Evolutionary conservation across 805 yeast species (phyloP), one percentile per base, ranked within the genome.

Genomic region (Starmera dryadoides): DNA sequence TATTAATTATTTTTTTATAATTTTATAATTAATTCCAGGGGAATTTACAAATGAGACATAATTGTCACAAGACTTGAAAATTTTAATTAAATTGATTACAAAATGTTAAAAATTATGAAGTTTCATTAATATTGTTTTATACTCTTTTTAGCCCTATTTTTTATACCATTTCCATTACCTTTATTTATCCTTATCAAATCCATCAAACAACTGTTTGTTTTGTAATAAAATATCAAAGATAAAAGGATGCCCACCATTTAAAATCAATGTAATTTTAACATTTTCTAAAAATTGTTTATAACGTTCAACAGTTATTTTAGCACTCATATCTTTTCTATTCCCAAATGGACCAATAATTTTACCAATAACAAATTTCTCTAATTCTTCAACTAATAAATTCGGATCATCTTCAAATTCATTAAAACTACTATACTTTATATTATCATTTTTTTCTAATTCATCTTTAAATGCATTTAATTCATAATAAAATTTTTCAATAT

Each of bases 241-340:
- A 38, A 72, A 73, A 2, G 80, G 64, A 47, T 77, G 72, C 1
- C 80, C 81, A 15, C 82, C 81, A 48, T 81, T 80, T 26, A 74
- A 47, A 15, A 59, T 56, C 33, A 73, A 54, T 26, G 79, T 62
- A 41, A 65, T 50, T 47, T 64, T 63, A 34, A 73, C 61, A 34
- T 67, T 71, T 25, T 58, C 56, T 6, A 69, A 52, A 41, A 73
- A 66, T 35, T 63, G 62, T 8, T 56, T 41, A 40, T 60, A 63
- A 30, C 60, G 49, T 31, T 58, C 56, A 12, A 54, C 40, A 7
- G 43, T 39, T 5, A 57, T 33, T 35, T 47, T 41, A 34, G 48
- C 52, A 15, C 55, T 38, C 10, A 46, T n/a, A 21, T 39, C 32
- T 34, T 35, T 34, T 33, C 50, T 42, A 36, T 46, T 38, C 2